Percentiles rank a stretch among this genome's conserved stretches.
Conservation (phyloP, 225 moss, liverwort and hornwort genomes). For the Thuidium tamariscinum region DNA sequence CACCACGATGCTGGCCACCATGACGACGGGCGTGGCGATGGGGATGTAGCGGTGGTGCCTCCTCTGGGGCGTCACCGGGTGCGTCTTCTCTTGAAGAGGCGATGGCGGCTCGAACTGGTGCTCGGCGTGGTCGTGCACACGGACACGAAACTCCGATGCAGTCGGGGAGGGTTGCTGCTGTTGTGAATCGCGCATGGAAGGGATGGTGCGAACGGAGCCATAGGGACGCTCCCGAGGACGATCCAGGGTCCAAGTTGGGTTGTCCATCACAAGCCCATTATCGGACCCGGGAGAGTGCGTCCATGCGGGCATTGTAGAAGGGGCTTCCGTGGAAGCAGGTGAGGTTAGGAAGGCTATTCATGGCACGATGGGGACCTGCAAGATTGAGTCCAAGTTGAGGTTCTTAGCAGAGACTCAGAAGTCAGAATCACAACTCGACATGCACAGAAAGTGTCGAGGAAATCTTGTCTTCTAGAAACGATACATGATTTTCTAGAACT, state of each 20-base stretch:
- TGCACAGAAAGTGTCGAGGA: neutral
- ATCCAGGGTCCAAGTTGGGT: neutral
- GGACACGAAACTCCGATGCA: slow-evolving; percentile 1
- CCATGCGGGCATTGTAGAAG: neutral
- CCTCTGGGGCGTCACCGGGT: neutral
- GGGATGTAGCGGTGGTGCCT: neutral
- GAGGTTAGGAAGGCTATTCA: neutral
- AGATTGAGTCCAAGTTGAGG: neutral
- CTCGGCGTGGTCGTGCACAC: slow-evolving; percentile 30
- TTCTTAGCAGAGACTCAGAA: neutral
- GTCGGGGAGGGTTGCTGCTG: neutral
- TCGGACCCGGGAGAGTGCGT: neutral
- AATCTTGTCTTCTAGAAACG: no score
- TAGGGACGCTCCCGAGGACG: neutral
- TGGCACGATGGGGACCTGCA: neutral
- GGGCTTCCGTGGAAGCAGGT: neutral
- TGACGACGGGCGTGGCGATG: slow-evolving; percentile 1
- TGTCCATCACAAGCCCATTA: neutral
- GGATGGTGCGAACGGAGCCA: neutral
- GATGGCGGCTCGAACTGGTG: slow-evolving; percentile 36
- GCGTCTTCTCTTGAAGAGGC: neutral
- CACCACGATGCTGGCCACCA: slow-evolving; percentile 4
- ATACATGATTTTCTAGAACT: neutral
- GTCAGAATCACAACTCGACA: neutral
- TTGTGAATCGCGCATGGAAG: neutral